Percentiles rank a stretch among this genome's conserved stretches.
phyloP scores from a whole-genome alignment of 2,329 filamentous ascomycete species.

The Colletotrichum cereale region DNA sequence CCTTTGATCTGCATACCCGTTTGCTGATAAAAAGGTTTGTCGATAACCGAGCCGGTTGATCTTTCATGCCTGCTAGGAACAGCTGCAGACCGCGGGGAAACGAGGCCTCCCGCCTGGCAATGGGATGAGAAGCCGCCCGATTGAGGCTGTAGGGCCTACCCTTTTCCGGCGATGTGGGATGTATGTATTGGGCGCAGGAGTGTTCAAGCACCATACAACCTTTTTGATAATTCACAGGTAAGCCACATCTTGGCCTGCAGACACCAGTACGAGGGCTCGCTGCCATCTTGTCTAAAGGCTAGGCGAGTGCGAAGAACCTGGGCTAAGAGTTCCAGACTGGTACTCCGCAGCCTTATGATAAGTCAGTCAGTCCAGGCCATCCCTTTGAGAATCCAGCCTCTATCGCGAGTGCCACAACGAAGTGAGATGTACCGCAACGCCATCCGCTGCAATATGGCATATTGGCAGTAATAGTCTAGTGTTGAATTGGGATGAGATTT shows the following conservation, averaged over 20 bases:
- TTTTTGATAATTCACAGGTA: conserved; percentile 16
- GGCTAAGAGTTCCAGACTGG: not conserved
- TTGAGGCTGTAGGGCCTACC: not conserved
- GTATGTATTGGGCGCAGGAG: not conserved
- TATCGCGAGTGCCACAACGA: conserved; percentile 11
- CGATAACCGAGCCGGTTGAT: conserved; percentile 6
- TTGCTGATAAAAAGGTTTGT: conserved; percentile 2
- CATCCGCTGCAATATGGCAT: not conserved
- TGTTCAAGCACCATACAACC: not conserved
- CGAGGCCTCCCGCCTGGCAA: not conserved
- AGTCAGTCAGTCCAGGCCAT: not conserved
- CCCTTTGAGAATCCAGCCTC: conserved; percentile 8
- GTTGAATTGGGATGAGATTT: conserved; percentile 1
- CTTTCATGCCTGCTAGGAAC: not conserved
- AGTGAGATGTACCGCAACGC: not conserved
- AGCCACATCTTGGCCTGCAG: not conserved
- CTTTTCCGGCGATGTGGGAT: conserved; percentile 17
- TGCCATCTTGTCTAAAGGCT: not conserved
- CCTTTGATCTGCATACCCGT: conserved; percentile 23
- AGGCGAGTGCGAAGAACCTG: conserved; percentile 21
- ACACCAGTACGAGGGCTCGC: not conserved
- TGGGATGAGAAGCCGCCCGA: not conserved
- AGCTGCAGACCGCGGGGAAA: not conserved
- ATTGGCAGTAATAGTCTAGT: conserved; percentile 7
- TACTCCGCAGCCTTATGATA: conserved; percentile 17